A percentile compares a stretch with the other conserved stretches of the same genome.
Evolutionary conservation across 345 rosid species (phyloP).

Genomic region (Conringia planisiliqua): DNA sequence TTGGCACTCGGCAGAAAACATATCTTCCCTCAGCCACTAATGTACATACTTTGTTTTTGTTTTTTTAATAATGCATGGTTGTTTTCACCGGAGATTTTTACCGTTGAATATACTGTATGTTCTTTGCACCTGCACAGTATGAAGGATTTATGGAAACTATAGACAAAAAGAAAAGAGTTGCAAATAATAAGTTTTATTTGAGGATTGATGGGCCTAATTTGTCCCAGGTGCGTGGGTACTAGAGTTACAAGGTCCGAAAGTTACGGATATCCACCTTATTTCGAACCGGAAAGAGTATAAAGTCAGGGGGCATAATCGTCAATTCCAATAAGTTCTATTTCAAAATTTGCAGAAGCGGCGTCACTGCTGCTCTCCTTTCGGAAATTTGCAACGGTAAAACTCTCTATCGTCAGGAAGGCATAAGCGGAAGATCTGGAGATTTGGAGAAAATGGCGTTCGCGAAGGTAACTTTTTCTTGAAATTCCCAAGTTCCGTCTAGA

Average conservation of each 20-base stretch:
- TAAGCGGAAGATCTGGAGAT: conserved; percentile 23
- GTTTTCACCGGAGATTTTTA: too few species aligned
- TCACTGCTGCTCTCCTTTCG: not conserved
- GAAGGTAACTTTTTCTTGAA: not conserved
- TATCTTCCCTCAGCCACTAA: too few species aligned
- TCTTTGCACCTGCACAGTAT: not conserved
- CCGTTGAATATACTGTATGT: too few species aligned
- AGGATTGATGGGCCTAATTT: not conserved
- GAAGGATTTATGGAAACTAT: too few species aligned
- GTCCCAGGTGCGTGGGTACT: not conserved
- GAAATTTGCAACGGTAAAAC: conserved; percentile 19
- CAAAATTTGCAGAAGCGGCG: conserved; percentile 19
- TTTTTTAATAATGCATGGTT: too few species aligned
- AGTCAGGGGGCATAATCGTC: not conserved
- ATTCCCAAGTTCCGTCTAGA: not conserved
- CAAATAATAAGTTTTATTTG: not conserved
- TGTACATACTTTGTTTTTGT: too few species aligned
- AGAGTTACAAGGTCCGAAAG: not conserved
- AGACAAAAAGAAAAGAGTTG: not conserved
- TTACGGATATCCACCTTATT: not conserved
- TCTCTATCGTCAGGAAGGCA: not conserved
- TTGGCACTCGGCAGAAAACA: too few species aligned
- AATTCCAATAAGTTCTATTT: not conserved
- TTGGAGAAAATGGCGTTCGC: conserved; percentile 23
- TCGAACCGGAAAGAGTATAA: not conserved